Conservation (phyloP, 371 early-diverging fungal species). For the Saksenaea oblongispora region DNA sequence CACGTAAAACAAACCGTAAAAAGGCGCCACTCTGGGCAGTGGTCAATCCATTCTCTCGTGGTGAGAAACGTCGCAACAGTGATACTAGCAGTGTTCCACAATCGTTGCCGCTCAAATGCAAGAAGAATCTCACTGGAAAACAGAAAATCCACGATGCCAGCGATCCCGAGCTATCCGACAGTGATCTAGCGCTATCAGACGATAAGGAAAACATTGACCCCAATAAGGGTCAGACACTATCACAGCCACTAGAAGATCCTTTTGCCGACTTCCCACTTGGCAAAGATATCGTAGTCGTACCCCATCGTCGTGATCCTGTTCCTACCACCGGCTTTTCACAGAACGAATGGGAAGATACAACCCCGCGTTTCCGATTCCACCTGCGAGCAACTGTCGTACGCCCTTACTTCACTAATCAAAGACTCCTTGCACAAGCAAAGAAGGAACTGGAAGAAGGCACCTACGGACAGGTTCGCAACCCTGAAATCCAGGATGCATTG, state of each 20-base stretch:
- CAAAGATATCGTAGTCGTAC: background rate
- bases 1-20: background rate
- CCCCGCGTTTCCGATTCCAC: background rate
- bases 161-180: background rate
- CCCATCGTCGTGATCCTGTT: background rate
- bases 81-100: background rate
- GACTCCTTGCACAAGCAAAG: background rate
- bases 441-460: slow-evolving; percentile 1
- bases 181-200: background rate
- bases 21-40: background rate
- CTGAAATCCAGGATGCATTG: slow-evolving; percentile 1
- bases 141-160: background rate
- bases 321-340: background rate
- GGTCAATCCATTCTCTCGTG: background rate
- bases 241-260: background rate
- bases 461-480: background rate
- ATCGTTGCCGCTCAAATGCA: background rate
- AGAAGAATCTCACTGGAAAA: background rate
- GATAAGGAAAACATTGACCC: slow-evolving; percentile 1
- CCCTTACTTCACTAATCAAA: background rate
- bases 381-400: background rate
- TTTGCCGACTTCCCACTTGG: slow-evolving; percentile 1
- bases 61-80: background rate
- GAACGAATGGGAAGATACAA: background rate
- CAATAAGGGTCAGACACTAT: background rate